Percentiles rank a stretch among this genome's conserved stretches.
Conservation (phyloP, 2,329 filamentous ascomycete species). For the Phyllosticta capitalensis region DNA sequence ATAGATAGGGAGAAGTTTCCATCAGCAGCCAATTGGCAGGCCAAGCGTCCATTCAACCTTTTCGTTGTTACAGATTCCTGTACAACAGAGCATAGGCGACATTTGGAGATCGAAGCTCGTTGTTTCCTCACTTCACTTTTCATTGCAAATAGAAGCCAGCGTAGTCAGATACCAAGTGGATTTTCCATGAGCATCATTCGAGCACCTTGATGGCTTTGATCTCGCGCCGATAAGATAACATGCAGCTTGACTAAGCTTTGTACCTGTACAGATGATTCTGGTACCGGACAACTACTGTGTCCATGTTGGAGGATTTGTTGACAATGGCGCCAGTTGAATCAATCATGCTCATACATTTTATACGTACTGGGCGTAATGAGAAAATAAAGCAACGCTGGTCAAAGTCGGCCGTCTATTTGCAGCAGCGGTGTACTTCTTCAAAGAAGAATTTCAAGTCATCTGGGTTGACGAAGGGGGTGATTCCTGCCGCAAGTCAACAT, state of each 20-base stretch:
- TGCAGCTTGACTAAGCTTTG: not conserved
- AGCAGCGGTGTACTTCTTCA: constrained; percentile 64
- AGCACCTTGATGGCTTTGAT: not conserved
- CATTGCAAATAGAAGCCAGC: not conserved
- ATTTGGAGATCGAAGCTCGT: not conserved
- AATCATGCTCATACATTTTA: not conserved
- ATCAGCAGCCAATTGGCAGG: not conserved
- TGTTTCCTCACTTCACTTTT: not conserved
- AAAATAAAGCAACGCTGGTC: not conserved
- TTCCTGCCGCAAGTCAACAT: constrained; percentile 45
- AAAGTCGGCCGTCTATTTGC: not conserved
- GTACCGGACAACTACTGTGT: too few species aligned
- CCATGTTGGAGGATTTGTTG: not conserved
- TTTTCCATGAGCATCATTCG: not conserved
- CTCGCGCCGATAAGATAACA: not conserved
- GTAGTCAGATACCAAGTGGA: not conserved
- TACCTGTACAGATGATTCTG: not conserved
- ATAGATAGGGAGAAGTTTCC: not conserved
- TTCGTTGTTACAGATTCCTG: not conserved
- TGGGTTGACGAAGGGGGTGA: constrained; percentile 90
- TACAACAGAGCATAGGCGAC: not conserved
- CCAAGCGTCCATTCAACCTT: not conserved
- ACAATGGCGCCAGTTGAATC: not conserved
- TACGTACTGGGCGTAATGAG: not conserved
- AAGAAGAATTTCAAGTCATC: constrained; percentile 92